Conservation (phyloP, 345 rosid species). For the Gossypioides kirkii region DNA sequence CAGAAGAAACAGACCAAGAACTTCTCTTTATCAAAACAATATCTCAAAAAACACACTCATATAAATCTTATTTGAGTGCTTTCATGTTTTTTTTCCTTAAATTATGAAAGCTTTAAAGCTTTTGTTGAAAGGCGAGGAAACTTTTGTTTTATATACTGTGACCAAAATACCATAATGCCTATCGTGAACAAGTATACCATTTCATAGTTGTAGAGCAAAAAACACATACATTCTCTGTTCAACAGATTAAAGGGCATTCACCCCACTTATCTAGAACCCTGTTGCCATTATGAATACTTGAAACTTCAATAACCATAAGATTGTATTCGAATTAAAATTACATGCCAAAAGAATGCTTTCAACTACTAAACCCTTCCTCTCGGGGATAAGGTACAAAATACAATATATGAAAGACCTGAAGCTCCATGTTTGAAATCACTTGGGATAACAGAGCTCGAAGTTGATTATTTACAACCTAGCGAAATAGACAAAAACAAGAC, state of each 20-base stretch:
- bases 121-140: not conserved
- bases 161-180: not conserved
- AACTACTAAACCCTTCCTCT: not conserved
- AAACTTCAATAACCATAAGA: not conserved
- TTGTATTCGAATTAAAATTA: not conserved
- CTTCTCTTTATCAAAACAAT: not conserved
- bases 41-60: not conserved
- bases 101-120: not conserved
- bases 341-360: not conserved
- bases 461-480: not conserved
- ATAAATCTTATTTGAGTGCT: not conserved
- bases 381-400: not conserved
- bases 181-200: not conserved
- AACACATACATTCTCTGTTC: not conserved
- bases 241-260: not conserved
- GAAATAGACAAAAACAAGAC: not conserved
- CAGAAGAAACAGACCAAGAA: not conserved
- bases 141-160: not conserved
- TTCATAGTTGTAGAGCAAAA: not conserved
- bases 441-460: not conserved
- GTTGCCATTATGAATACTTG: not conserved
- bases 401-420: not conserved
- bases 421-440: not conserved
- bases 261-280: not conserved
- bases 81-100: not conserved